Percentiles rank a stretch among this genome's conserved stretches.
phyloP scores from a whole-genome alignment of 768 basidiomycete genomes.

The Psilocybe azurescens region DNA sequence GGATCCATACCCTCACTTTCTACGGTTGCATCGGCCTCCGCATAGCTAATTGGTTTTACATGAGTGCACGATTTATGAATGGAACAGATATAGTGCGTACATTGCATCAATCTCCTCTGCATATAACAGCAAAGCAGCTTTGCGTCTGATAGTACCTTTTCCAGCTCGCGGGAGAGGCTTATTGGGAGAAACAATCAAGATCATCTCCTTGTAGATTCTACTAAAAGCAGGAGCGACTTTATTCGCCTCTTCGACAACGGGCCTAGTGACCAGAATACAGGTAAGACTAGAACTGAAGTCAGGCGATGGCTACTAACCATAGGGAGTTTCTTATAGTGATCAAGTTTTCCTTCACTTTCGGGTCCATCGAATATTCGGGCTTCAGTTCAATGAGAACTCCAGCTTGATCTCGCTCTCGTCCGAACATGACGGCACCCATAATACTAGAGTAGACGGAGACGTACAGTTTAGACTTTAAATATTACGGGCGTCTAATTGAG shows the following conservation, averaged over 20 bases:
- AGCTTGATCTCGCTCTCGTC: constrained; percentile 36
- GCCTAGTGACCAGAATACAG: constrained; percentile 28
- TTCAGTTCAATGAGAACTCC: constrained; percentile 38
- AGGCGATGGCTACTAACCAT: constrained; percentile 33
- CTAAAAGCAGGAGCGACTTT: constrained; percentile 44
- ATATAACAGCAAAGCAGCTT: constrained; percentile 46
- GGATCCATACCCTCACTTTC: not conserved
- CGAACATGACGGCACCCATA: constrained; percentile 46
- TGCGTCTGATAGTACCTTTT: constrained; percentile 54
- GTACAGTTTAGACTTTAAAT: no score
- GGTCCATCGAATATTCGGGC: constrained; percentile 28
- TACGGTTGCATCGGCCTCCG: not conserved
- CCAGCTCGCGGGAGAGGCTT: constrained; percentile 49
- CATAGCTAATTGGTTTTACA: not conserved
- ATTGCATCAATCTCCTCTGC: constrained; percentile 51
- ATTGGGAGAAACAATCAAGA: constrained; percentile 40
- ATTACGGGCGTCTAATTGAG: no score
- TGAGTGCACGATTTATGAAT: not conserved
- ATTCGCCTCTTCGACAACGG: constrained; percentile 48
- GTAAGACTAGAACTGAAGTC: not conserved
- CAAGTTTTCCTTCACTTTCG: constrained; percentile 22
- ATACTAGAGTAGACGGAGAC: constrained; percentile 9
- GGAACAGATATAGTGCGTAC: constrained; percentile 32
- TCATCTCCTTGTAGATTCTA: constrained; percentile 57
- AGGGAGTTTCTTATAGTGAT: constrained; percentile 37